Evolutionary conservation across 257 asterid genomes (phyloP).

Genomic region (Anisodus acutangulus): DNA sequence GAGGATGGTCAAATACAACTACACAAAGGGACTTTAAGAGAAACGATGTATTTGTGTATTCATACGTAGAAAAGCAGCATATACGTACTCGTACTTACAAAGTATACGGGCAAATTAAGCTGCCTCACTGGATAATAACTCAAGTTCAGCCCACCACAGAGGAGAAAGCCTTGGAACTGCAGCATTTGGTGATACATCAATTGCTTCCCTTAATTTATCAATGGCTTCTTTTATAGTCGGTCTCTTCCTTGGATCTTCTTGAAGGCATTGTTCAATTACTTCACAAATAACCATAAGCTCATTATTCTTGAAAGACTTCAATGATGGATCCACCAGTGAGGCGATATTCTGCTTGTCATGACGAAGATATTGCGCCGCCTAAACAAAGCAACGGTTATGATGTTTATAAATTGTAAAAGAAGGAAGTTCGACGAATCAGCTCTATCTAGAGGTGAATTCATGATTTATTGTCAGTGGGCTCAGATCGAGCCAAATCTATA

Average conservation of each 20-base stretch:
- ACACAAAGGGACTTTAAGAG: not conserved
- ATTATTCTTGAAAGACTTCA: constrained; percentile 63
- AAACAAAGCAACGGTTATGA: constrained; percentile 18
- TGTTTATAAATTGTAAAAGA: not conserved
- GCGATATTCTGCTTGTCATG: constrained; percentile 48
- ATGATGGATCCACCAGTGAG: constrained; percentile 62
- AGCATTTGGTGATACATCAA: constrained; percentile 68
- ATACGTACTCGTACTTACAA: not conserved
- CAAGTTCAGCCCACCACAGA: constrained; percentile 99
- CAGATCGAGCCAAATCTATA: not conserved
- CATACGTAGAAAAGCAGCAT: not conserved
- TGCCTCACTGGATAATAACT: constrained; percentile 81
- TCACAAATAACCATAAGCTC: constrained; percentile 75
- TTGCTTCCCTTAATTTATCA: constrained; percentile 51
- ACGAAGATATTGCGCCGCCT: constrained; percentile 61
- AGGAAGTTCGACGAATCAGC: not conserved
- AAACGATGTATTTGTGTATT: not conserved
- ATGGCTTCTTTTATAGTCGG: constrained; percentile 64
- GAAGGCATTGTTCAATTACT: constrained; percentile 64
- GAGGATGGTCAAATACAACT: not conserved
- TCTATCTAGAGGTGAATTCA: not conserved
- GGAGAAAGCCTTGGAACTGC: constrained; percentile 92
- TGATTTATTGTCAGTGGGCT: not conserved
- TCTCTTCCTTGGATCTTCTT: constrained; percentile 55
- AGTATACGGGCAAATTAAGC: not conserved